Evolutionary conservation across 768 basidiomycete species (phyloP), one percentile per base, ranked within the genome.

Genomic region (Mycena crocata): DNA sequence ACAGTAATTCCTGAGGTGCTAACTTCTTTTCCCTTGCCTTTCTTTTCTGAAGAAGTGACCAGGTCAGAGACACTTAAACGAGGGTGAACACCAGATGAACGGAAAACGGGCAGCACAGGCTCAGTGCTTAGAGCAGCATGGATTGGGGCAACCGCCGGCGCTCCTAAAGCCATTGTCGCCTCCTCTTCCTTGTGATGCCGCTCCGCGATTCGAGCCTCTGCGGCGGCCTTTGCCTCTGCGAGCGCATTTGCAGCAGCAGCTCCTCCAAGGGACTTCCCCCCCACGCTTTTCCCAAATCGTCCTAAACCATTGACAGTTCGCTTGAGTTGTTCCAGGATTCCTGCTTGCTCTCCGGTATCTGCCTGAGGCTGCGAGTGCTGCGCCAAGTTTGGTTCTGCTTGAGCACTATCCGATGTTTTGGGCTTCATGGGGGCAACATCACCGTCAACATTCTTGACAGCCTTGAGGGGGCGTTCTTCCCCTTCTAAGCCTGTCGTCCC

Each of bases 251-350:
- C 86, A 5, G 85, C 86, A 24, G 86, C 85, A 45, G 78, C 80
- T 14, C 85, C 85, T 54, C 90, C 89, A 12, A 91, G 73, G 39
- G 92, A 91, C 72, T 89, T 92, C 57, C 85, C n/a, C n/a, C n/a
- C 84, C 74, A 83, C 80, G 55, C 85, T 84, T 72, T 88, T 92
- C 32, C 85, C 85, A 48, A 83, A 73, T 5, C 86, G 86, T 21
- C 90, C 90, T 31, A 91, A 80, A 19, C 84, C 90, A 74, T 91
- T 89, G 0, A 93, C 87, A 1, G 89, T 92, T 72, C 86, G 89
- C 79, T 91, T 94, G 54, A 94, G 82, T 21, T 85, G 81, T 71
- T 87, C 86, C 45, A 94, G 82, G 68, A 91, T 85, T 24, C 85
- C 90, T 31, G 82, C 83, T 32, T 86, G 58, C 52, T 69, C 71